Evolutionary conservation across 495 filamentous ascomycete genomes (phyloP), one percentile per base, ranked within the genome.

Genomic region (Talaromyces nanjingensis): DNA sequence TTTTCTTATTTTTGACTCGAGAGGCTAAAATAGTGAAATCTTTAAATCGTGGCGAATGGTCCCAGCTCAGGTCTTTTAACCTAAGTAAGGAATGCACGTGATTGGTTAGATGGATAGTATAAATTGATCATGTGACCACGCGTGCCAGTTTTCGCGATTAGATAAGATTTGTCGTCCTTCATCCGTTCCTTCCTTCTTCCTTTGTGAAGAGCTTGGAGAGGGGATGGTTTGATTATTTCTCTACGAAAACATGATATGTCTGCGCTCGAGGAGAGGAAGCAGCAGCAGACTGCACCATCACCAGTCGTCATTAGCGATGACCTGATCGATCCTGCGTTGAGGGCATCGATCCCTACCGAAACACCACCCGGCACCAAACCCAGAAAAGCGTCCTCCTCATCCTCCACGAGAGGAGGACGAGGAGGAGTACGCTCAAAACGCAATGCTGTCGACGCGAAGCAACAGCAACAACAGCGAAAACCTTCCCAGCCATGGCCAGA

Each of bases 401-500:
- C 20, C 14, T 54, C 49, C 18, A 25, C 24, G 3, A 54, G 49
- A 54, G 49, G 49, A 22, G 7, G 18, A 54, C 14, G 49, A 54
- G 22, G 22, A 29, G 12, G 53, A 56, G 53, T 3, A 56, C 53
- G 53, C 22, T 8, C 22, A 7, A 56, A 29, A 56, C 53, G 53
- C 24, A 56, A 55, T 55, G 22, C 5, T 24, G 6, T 24, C 53
- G 27, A 25, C 0, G 4, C 37, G 4, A 42, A 29, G 16, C 22
- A 29, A 8, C 53, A 56, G 12, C 22, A 56, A 4, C 52, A 55
- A n/a, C 49, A 54, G 54, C 66, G 73, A 53, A 71, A 68, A 3
- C 78, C 77, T 11, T 68, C 69, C 6, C 63, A 80, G 11, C 84
- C 87, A 47, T 96, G 92, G 91, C 93, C 94, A 0, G 79, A 83